These are phyloP conservation scores for Strobilomyces confusus DNA, from an alignment of 768 basidiomycete genomes.

Conservation along the genomic window DNA sequence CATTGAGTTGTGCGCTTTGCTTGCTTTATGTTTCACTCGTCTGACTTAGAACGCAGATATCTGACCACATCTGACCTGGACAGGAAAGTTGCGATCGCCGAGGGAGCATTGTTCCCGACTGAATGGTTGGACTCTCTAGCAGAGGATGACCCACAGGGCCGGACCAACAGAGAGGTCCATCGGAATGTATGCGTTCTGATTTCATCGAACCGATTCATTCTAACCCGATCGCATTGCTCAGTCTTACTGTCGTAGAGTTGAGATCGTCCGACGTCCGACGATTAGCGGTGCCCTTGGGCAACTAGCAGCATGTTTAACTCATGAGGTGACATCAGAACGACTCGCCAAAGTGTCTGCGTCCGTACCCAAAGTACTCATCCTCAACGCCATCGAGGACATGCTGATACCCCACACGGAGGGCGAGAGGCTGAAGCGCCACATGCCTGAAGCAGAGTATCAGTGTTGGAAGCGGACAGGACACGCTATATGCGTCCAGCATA, in stretches of 20 bases:
- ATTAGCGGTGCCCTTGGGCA: slow-evolving; percentile 66
- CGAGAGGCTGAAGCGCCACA: slow-evolving; percentile 45
- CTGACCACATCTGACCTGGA: slow-evolving; percentile 36
- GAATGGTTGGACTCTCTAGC: slow-evolving; percentile 58
- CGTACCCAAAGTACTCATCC: slow-evolving; percentile 61
- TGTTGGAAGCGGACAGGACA: slow-evolving; percentile 64
- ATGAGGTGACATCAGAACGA: slow-evolving; percentile 48
- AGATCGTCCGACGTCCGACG: slow-evolving; percentile 53
- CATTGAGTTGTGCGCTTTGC: slow-evolving; percentile 24
- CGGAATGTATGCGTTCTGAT: slow-evolving; percentile 38
- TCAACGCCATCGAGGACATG: slow-evolving; percentile 65
- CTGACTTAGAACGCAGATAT: slow-evolving; percentile 30
- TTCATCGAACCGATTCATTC: neutral
- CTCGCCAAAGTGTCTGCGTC: slow-evolving; percentile 46
- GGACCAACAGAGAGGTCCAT: slow-evolving; percentile 64
- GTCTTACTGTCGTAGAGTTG: slow-evolving; percentile 38
- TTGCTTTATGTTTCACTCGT: neutral
- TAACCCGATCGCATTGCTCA: neutral
- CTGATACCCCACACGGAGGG: slow-evolving; percentile 54
- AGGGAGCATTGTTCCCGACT: slow-evolving; percentile 56
- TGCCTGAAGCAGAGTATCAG: slow-evolving; percentile 55
- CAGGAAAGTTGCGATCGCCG: slow-evolving; percentile 44
- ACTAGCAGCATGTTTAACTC: slow-evolving; percentile 63
- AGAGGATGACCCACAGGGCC: slow-evolving; percentile 48
- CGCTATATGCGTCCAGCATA: slow-evolving; percentile 49